Evolutionary conservation across 176 grass and related monocot genomes (phyloP), one percentile per base, ranked within the genome.

Genomic region (Cenchrus fungigraminus): DNA sequence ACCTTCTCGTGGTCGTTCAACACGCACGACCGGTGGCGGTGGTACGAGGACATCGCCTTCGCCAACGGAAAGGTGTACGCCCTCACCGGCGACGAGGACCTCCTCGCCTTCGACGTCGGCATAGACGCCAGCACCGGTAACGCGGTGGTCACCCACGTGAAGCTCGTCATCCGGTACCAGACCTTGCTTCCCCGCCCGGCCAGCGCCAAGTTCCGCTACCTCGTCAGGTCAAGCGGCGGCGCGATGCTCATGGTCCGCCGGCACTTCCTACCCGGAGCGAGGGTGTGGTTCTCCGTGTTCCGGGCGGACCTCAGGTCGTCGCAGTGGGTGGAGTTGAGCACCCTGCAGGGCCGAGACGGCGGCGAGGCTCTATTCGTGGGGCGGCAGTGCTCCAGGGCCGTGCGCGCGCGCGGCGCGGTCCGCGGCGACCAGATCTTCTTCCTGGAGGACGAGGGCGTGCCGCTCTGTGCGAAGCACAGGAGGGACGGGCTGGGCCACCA

Each of bases 91-190:
- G 22, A 6, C 49, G 72, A 51, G 47, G 68, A 56, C 8, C 82
- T 76, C 61, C 60, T 84, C 60, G 47, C 20, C 47, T 84, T 84
- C 72, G 47, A 84, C 13, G 32, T 76, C 32, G 61, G 60, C 59
- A 11, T 61, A 9, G 59, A 61, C 59, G n/a, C 9, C 59, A 4
- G 1, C 59, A 28, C 59, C 2, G 59, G 59, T 4, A 62, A 62
- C 59, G 9, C 59, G n/a, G 59, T 61, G 54, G 70, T 83, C 68
- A 9, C 68, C 13, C 40, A 2, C 15, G 80, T 83, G 42, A 19
- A 34, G 68, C 44, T 42, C 80, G 42, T 83, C 68, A 61, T 83
- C 43, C 37, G 3, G 37, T 40, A 40, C 37, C 6, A 0, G 22
- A 28, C n/a, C n/a, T 9, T 25, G 22, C 9, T 62, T 12, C 9